Evolutionary conservation across 1,284 basidiomycete species (phyloP).

Genomic region (Chondrostereum purpureum): DNA sequence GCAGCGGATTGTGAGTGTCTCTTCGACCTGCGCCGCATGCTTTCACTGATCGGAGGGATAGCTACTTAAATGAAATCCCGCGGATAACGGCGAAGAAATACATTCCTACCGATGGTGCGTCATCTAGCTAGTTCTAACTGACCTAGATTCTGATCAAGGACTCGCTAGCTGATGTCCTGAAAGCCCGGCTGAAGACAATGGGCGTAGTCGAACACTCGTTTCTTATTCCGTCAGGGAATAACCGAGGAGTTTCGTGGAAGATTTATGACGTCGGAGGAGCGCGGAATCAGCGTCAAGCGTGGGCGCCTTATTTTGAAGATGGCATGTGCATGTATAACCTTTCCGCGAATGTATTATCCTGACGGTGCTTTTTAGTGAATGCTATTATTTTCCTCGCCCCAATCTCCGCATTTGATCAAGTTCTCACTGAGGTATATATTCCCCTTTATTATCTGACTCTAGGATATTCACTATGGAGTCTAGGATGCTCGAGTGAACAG

Average conservation of each 20-base stretch:
- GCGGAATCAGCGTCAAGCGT: slow-evolving; percentile 68
- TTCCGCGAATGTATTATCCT: not conserved
- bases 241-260: slow-evolving; percentile 61
- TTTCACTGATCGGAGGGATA: slow-evolving; percentile 28
- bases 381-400: slow-evolving; percentile 81
- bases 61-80: slow-evolving; percentile 72
- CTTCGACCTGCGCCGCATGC: too few relatives aligned
- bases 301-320: slow-evolving; percentile 80
- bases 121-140: not conserved
- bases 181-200: slow-evolving; percentile 65
- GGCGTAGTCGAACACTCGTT: slow-evolving; percentile 75
- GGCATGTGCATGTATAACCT: slow-evolving; percentile 35
- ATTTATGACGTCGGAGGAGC: slow-evolving; percentile 80
- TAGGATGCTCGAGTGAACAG: slow-evolving; percentile 68
- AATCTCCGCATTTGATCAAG: slow-evolving; percentile 79
- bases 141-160: slow-evolving; percentile 1
- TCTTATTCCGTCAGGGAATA: slow-evolving; percentile 49
- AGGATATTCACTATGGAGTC: slow-evolving; percentile 5
- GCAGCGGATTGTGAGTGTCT: slow-evolving; percentile 68
- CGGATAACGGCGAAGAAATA: slow-evolving; percentile 75
- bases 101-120: slow-evolving; percentile 70
- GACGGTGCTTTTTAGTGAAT: slow-evolving; percentile 45
- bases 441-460: too few relatives aligned
- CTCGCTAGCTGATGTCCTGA: slow-evolving; percentile 75
- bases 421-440: slow-evolving; percentile 67